Conservation (phyloP, 83 land plant genomes). For the Picea engelmannii region DNA sequence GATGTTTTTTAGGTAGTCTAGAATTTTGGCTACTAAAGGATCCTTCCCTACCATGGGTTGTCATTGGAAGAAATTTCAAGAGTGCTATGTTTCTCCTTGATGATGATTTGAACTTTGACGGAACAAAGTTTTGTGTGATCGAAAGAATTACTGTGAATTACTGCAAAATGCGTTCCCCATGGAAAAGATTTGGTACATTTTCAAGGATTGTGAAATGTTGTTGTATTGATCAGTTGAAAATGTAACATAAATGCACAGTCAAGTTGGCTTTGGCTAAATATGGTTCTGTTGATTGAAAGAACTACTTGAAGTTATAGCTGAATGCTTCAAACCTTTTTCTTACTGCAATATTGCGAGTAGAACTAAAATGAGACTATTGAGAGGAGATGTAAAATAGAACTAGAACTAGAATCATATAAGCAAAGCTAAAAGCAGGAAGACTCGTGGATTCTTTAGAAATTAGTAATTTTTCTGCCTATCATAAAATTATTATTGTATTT, state of each 20-base stretch:
- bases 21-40: not conserved
- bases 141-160: too few species aligned
- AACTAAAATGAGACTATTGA: slow-evolving; percentile 1
- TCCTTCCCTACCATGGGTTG: too few species aligned
- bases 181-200: not conserved
- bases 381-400: too few species aligned
- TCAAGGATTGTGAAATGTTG: not conserved
- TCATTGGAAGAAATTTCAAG: too few species aligned
- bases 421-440: not conserved
- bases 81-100: not conserved
- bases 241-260: not conserved
- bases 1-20: not conserved
- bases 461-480: not conserved
- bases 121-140: too few species aligned
- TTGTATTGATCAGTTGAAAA: not conserved
- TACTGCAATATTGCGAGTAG: not conserved
- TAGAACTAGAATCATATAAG: not conserved
- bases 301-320: not conserved
- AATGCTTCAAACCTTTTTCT: not conserved
- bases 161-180: too few species aligned
- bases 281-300: not conserved
- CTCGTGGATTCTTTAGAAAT: not conserved
- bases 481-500: too few species aligned
- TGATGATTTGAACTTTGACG: not conserved
- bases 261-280: not conserved